Conservation (phyloP, 805 yeast species). For the Saccharomycopsis javanensis region DNA sequence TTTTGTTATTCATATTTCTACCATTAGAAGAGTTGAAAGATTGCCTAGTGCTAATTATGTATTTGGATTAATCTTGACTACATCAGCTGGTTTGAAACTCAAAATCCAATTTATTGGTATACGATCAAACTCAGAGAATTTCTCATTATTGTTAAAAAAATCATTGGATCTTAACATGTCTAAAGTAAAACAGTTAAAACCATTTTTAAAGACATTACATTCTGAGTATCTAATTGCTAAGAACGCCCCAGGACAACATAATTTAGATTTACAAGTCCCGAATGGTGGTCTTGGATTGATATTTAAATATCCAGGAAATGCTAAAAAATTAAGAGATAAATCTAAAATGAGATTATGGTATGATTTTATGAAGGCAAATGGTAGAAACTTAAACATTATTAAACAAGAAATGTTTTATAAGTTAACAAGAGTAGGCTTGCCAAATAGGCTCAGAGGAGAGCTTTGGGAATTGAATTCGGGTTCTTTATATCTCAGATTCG, state of each 20-base stretch:
- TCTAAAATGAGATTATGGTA: constrained; percentile 89
- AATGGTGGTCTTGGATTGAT: constrained; percentile 78
- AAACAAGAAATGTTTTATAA: constrained; percentile 71
- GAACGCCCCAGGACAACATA: constrained; percentile 33
- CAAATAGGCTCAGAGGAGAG: constrained; percentile 92
- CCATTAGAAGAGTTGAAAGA: constrained; percentile 78
- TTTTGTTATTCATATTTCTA: constrained; percentile 62
- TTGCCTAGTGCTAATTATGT: constrained; percentile 60
- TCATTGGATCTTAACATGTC: constrained; percentile 54
- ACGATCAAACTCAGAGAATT: constrained; percentile 67
- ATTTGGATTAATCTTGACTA: constrained; percentile 64
- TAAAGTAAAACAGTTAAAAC: constrained; percentile 49
- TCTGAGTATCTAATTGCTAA: constrained; percentile 74
- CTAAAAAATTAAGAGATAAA: constrained; percentile 66
- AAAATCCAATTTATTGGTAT: constrained; percentile 71
- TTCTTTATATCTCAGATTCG: constrained; percentile 63
- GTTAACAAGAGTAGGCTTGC: constrained; percentile 81
- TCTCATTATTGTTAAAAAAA: constrained; percentile 58
- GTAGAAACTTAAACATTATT: constrained; percentile 70
- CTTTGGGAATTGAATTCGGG: constrained; percentile 93
- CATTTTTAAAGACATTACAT: constrained; percentile 62
- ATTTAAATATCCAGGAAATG: constrained; percentile 86
- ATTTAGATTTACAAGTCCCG: constrained; percentile 42
- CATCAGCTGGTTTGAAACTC: constrained; percentile 55
- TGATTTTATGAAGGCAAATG: constrained; percentile 75